Base-by-base conservation (phyloP, 805 yeast species). In the Candida succiphila region DNA sequence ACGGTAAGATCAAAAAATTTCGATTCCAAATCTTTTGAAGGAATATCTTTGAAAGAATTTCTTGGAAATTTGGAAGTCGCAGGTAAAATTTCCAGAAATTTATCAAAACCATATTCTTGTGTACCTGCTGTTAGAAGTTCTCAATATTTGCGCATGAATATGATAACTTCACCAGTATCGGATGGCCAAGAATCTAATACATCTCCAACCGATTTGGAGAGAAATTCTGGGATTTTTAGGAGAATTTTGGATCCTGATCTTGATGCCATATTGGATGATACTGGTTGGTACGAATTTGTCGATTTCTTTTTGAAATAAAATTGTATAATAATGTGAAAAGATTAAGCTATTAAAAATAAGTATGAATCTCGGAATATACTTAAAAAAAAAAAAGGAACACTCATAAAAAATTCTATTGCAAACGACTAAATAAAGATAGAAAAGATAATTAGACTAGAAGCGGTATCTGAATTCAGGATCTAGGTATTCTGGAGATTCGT, bases 231-330 rank as follows among this genome's bases (percentile, higher is more conserved):
- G n/a, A n/a, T n/a, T n/a, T n/a, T n/a, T n/a, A n/a, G n/a, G n/a
- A n/a, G n/a, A n/a, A 6, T 30, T 22, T 8, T 25, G 15, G 30
- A 33, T 17, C 31, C 32, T 12, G 29, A 27, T 4, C 19, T 37
- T 9, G 36, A 38, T 22, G 22, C 33, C 13, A 13, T 43, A 13
- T 38, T 47, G 20, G 52, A 49, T 26, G 52, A 47, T 25, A 44
- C 48, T n/a, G 54, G 54, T 2, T 49, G 54, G 54, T 36, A 38
- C 20, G 51, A 48, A 21, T 49, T 49, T 33, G 33, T 49, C 28
- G 46, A 41, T n/a, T 49, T 47, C 34, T 49, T 47, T 27, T 47
- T 47, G n/a, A n/a, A n/a, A n/a, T n/a, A n/a, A n/a, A n/a, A n/a
- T n/a, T n/a, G n/a, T n/a, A n/a, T n/a, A n/a, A n/a, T n/a, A n/a